These are phyloP conservation scores for Beauveria pseudobassiana DNA, from an alignment of 2,329 filamentous ascomycete species.

Conservation along the genomic window DNA sequence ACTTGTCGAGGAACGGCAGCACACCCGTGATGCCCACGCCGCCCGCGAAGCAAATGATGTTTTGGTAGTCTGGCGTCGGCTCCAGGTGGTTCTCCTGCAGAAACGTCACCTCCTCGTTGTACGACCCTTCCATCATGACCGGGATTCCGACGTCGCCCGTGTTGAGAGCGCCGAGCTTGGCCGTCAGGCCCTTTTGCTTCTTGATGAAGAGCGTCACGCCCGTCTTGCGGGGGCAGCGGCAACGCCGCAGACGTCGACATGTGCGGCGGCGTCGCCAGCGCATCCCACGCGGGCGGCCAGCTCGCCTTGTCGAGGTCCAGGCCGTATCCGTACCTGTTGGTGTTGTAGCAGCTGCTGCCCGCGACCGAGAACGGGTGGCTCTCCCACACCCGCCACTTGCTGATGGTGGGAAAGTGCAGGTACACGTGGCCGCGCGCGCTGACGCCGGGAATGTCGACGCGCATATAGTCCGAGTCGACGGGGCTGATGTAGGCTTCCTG, in stretches of 20 bases:
- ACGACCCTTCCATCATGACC: constrained; percentile 18
- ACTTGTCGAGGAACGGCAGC: constrained; percentile 18
- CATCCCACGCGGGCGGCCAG: background rate
- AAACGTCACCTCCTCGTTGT: constrained; percentile 13
- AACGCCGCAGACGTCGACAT: background rate
- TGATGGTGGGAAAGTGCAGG: constrained; percentile 21
- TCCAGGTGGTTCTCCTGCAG: constrained; percentile 12
- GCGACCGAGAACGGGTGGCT: constrained; percentile 24
- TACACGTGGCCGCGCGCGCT: constrained; percentile 20
- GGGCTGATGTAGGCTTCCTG: constrained; percentile 16
- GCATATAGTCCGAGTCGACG: constrained; percentile 20
- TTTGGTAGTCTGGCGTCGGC: constrained; percentile 15
- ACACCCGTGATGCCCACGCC: constrained; percentile 25
- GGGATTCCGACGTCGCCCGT: constrained; percentile 11
- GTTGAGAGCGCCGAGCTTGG: constrained; percentile 7
- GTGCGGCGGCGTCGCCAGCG: background rate
- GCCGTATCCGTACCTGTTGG: background rate
- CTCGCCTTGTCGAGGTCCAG: background rate
- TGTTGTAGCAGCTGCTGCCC: constrained; percentile 2
- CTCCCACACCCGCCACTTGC: constrained; percentile 22
- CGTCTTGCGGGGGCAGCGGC: background rate
- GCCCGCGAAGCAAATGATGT: constrained; percentile 23
- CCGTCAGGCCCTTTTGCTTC: constrained; percentile 13
- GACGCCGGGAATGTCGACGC: constrained; percentile 19
- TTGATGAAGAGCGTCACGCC: constrained; percentile 16